Percentiles rank a stretch among this genome's conserved stretches.
phyloP scores from a whole-genome alignment of 495 filamentous ascomycete species.

The Corynascus novoguineensis region DNA sequence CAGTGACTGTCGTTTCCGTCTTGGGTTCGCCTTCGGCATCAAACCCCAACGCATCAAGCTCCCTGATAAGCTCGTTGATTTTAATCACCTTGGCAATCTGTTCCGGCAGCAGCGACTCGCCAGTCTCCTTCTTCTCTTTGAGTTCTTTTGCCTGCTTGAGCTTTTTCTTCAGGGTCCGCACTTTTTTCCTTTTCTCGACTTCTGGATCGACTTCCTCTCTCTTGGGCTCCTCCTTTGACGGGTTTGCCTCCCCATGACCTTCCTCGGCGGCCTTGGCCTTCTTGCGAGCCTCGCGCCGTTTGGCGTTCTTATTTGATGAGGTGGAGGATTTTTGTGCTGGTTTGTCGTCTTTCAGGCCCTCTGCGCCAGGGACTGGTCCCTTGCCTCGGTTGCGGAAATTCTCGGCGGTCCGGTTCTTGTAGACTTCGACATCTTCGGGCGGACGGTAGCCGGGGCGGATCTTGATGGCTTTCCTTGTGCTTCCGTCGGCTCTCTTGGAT shows the following conservation, averaged over 20 bases:
- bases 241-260: conserved; percentile 35
- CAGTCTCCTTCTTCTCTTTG: conserved; percentile 83
- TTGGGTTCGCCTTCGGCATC: conserved; percentile 55
- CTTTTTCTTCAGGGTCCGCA: conserved; percentile 91
- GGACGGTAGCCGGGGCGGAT: conserved; percentile 90
- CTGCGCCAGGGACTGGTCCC: conserved; percentile 73
- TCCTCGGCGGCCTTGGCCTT: conserved; percentile 63
- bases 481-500: conserved; percentile 80
- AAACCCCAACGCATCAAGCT: conserved; percentile 82
- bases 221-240: conserved; percentile 28
- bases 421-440: conserved; percentile 93
- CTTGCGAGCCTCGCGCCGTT: conserved; percentile 81
- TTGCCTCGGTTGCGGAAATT: conserved; percentile 76
- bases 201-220: conserved; percentile 51
- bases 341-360: conserved; percentile 52
- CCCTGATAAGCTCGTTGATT: conserved; percentile 86
- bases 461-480: conserved; percentile 82
- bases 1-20: neutral
- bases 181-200: conserved; percentile 86
- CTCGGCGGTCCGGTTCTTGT: conserved; percentile 87
- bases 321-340: conserved; percentile 38
- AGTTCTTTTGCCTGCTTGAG: conserved; percentile 87
- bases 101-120: conserved; percentile 77
- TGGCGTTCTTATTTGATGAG: conserved; percentile 84
- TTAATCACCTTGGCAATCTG: conserved; percentile 97